phyloP scores from a whole-genome alignment of 2,329 filamentous ascomycete genomes.

The Davidsoniella australis region DNA sequence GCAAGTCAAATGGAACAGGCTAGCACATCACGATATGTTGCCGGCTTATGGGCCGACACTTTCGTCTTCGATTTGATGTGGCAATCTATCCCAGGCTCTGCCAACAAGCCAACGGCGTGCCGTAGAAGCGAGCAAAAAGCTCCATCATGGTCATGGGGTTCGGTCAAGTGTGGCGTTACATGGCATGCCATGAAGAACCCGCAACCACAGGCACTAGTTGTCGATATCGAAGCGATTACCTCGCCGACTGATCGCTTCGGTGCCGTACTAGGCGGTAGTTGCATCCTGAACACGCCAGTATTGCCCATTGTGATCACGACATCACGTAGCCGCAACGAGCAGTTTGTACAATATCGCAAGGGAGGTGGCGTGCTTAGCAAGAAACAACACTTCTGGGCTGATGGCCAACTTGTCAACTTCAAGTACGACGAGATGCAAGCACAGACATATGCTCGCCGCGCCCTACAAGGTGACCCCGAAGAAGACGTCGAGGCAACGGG shows the following conservation, averaged over 20 bases:
- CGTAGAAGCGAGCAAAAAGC: conserved; percentile 8
- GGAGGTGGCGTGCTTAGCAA: conserved; percentile 11
- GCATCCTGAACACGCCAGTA: conserved; percentile 11
- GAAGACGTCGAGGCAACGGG: conserved; percentile 11
- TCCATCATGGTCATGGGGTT: conserved; percentile 12
- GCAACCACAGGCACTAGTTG: conserved; percentile 11
- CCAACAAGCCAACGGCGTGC: conserved; percentile 8
- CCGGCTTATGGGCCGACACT: conserved; percentile 17
- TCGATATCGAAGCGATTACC: conserved; percentile 10
- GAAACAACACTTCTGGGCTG: conserved; percentile 12
- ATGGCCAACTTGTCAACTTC: conserved; percentile 10
- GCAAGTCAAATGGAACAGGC: conserved; percentile 15
- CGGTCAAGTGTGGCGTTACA: conserved; percentile 10
- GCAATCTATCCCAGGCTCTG: conserved; percentile 11
- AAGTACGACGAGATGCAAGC: conserved; percentile 12
- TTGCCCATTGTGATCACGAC: conserved; percentile 11
- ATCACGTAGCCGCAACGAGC: conserved; percentile 7
- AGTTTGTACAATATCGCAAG: conserved; percentile 10
- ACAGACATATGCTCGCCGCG: conserved; percentile 9
- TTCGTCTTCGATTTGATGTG: conserved; percentile 12
- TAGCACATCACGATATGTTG: conserved; percentile 16
- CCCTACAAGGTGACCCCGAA: conserved; percentile 1
- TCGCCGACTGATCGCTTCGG: conserved; percentile 6
- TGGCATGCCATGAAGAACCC: conserved; percentile 13
- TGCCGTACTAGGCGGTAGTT: conserved; percentile 9